Evolutionary conservation across 179 eudicot genomes (phyloP).

Genomic region (Spinacia oleracea): DNA sequence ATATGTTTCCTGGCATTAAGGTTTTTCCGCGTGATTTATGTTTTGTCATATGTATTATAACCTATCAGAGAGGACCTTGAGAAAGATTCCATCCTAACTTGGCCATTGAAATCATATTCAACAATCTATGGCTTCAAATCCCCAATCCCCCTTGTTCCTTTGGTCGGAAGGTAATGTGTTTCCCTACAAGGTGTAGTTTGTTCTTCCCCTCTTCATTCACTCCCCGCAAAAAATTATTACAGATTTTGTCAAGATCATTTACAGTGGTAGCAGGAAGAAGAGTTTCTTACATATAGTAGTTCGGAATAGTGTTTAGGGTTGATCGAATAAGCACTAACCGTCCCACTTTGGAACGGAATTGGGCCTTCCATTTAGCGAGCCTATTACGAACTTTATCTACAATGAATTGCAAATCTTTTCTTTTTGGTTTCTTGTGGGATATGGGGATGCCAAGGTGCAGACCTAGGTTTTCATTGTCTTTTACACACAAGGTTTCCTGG

Average conservation of each 20-base stretch:
- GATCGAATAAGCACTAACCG: background rate
- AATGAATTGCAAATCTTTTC: background rate
- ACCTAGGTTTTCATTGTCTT: background rate
- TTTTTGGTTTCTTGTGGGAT: background rate
- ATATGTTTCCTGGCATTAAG: no score
- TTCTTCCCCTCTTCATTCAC: background rate
- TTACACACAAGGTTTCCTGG: background rate
- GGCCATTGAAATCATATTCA: background rate
- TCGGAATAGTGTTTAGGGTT: background rate
- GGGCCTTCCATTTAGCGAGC: background rate
- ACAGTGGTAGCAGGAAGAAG: background rate
- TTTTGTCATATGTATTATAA: no score
- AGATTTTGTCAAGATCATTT: background rate
- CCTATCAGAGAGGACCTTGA: no score
- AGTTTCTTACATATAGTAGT: background rate
- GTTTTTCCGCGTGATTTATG: no score
- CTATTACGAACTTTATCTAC: background rate
- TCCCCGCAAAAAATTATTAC: background rate
- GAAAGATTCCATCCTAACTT: background rate
- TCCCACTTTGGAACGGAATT: background rate
- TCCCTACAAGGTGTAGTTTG: background rate
- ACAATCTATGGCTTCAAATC: no score
- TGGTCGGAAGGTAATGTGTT: background rate
- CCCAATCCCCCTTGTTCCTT: background rate
- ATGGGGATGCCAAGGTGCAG: background rate